A percentile compares a stretch with the other conserved stretches of the same genome.
These are phyloP conservation scores for Agrostemma githago DNA, from an alignment of 148 eudicot genomes.

Conservation along the genomic window DNA sequence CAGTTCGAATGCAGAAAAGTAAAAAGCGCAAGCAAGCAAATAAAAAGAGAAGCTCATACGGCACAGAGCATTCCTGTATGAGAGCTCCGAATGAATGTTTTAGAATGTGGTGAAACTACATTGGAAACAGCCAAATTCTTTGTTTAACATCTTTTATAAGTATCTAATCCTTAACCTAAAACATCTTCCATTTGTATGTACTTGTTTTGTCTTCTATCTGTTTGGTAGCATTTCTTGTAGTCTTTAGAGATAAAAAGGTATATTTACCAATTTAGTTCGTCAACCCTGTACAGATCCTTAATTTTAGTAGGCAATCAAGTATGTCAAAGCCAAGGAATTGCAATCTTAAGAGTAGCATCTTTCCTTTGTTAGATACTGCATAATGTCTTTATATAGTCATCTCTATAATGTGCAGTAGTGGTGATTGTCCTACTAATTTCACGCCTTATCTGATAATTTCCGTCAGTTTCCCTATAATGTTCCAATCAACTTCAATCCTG, in stretches of 20 bases:
- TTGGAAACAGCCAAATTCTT: background rate
- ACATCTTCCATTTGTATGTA: too few species aligned
- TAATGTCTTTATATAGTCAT: conserved; percentile 11
- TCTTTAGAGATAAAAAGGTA: background rate
- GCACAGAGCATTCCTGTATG: background rate
- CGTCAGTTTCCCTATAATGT: background rate
- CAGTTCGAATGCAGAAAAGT: background rate
- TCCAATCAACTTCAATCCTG: background rate
- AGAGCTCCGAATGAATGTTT: background rate
- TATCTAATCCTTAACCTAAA: background rate
- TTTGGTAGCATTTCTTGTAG: too few species aligned
- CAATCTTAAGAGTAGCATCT: background rate
- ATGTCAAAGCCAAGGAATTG: conserved; percentile 1
- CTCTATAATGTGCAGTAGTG: background rate
- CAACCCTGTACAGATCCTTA: background rate
- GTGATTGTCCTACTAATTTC: conserved; percentile 1
- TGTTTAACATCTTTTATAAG: too few species aligned
- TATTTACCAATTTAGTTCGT: background rate
- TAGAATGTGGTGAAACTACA: background rate
- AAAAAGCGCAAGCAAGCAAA: background rate
- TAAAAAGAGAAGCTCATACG: background rate
- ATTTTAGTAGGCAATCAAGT: background rate
- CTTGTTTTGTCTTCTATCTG: too few species aligned
- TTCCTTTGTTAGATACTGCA: background rate
- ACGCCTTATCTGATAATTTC: conserved; percentile 7